Base-by-base conservation (phyloP, 2,329 filamentous ascomycete species). In the Trichoderma polysporum region DNA sequence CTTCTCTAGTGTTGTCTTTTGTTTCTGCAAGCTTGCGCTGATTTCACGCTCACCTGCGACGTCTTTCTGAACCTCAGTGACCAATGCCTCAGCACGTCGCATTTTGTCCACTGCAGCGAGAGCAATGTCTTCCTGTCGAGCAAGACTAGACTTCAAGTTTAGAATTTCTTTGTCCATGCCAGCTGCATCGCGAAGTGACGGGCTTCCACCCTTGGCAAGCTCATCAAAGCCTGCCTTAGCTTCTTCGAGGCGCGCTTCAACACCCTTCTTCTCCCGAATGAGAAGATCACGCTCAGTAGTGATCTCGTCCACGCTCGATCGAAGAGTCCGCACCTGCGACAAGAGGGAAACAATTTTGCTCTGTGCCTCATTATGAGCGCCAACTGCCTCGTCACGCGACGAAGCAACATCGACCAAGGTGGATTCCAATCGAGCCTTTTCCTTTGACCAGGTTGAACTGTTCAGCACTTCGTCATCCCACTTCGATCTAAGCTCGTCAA, bases 401-500 rank as follows among this genome's bases (percentile, higher is more conserved):
- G 92, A 90, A 12, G 91, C 91, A 35, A 98, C 87, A 76, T 97
- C 93, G 59, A 94, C 89, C 64, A 99, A 84, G 5, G 93, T 96
- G 68, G 93, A 88, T 77, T 98, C 94, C 47, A 99, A 85, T 17
- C 94, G 90, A 17, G 93, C 87, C 83, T 98, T 98, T 81, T 99
- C 94, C 82, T 99, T 99, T 13, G 94, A 94, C 94, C 95, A 98
- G 0, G 94, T 97, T 17, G 93, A 97, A 79, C 93, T 97, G 80
- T 98, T 98, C 72, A 98, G 87, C 12, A 98, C 93, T 79, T 99
- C 94, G 73, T 98, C 93, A 74, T 99, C 95, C 94, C 95, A 98
- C 81, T 98, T 98, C 72, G 90, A 93, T 71, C 95, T 89, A 67
- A 98, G 85, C 73, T 97, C 93, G 73, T 99, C 95, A 27, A 98